phyloP scores from a whole-genome alignment of 2,329 filamentous ascomycete genomes.

The Pezicula neosporulosa region DNA sequence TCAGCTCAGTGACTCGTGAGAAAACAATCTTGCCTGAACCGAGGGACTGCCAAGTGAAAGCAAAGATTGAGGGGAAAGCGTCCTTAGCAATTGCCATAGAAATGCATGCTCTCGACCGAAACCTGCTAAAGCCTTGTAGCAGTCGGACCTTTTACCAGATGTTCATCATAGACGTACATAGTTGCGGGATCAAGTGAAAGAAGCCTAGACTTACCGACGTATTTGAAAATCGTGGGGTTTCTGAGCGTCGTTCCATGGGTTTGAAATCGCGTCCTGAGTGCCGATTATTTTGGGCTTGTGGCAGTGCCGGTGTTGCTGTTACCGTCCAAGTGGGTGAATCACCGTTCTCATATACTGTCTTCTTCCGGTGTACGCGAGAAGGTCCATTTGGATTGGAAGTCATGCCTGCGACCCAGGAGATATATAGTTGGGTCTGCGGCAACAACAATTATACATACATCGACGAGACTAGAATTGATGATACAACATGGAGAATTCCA shows the following conservation, averaged over 20 bases:
- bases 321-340: too few species aligned
- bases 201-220: constrained; percentile 5
- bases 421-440: too few species aligned
- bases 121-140: constrained; percentile 42
- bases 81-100: constrained; percentile 17
- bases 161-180: constrained; percentile 48
- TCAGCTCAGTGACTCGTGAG: constrained; percentile 21
- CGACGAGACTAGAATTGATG: too few species aligned
- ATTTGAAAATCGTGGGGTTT: neutral
- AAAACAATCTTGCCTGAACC: constrained; percentile 26
- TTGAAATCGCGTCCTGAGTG: neutral
- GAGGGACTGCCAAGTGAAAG: constrained; percentile 19
- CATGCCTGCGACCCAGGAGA: too few species aligned
- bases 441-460: too few species aligned
- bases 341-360: too few species aligned
- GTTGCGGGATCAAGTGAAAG: neutral
- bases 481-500: too few species aligned
- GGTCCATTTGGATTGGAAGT: too few species aligned
- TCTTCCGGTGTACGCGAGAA: too few species aligned
- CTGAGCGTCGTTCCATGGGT: neutral
- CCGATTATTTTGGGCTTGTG: too few species aligned
- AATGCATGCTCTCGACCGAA: constrained; percentile 25
- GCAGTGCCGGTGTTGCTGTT: too few species aligned
- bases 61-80: constrained; percentile 12
- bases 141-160: constrained; percentile 65